A percentile compares a stretch with the other conserved stretches of the same genome.
These are phyloP conservation scores for Pythium apleroticum DNA, from an alignment of 352 stramenopile genomes.

Conservation along the genomic window DNA sequence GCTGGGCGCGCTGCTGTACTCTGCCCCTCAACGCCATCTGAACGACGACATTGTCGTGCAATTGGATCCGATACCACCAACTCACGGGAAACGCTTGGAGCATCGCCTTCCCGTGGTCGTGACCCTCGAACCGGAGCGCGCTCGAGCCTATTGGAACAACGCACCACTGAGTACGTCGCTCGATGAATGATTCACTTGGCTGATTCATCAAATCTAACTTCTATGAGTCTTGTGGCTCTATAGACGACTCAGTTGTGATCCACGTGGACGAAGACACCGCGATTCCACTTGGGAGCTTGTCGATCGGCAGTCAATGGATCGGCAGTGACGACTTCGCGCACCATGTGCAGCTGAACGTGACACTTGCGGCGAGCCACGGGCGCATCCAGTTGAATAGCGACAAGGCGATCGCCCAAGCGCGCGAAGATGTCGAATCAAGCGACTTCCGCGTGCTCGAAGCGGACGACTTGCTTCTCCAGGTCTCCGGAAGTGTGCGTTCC, in stretches of 20 bases:
- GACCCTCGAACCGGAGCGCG: not conserved
- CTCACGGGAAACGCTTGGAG: not conserved
- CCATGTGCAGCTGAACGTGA: not conserved
- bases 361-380: conserved; percentile 11
- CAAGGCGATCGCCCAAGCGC: not conserved
- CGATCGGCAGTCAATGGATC: not conserved
- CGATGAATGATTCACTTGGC: too few species aligned
- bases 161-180: not conserved
- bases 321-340: not conserved
- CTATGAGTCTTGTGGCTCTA: too few species aligned
- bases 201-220: too few species aligned
- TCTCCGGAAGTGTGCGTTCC: not conserved
- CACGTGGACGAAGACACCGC: not conserved
- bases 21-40: not conserved
- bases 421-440: not conserved
- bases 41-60: not conserved
- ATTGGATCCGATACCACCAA: not conserved
- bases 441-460: not conserved
- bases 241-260: conserved; percentile 1
- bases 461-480: not conserved
- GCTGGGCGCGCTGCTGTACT: not conserved
- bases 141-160: not conserved
- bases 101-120: conserved; percentile 1
- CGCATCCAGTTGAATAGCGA: not conserved
- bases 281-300: not conserved